phyloP scores from a whole-genome alignment of 441 rosid genomes.

The Corymbia calophylla region DNA sequence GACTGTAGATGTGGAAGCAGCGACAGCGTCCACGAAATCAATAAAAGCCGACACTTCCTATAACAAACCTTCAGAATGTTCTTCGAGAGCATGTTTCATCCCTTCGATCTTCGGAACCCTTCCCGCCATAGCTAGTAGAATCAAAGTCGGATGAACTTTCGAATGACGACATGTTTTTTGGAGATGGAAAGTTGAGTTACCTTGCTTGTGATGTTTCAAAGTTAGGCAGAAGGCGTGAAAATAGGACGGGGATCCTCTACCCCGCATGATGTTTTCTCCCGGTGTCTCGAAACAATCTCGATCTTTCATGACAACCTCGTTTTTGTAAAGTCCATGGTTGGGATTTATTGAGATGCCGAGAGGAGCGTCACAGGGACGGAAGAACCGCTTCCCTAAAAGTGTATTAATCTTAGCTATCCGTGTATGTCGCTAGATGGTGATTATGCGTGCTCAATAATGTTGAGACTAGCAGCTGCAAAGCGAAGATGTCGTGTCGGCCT shows the following conservation, averaged over 20 bases:
- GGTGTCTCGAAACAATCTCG: background rate
- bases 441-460: background rate
- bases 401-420: background rate
- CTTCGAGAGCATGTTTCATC: background rate
- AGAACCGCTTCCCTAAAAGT: background rate
- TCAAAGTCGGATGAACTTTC: background rate
- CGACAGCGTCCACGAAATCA: background rate
- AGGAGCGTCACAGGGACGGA: background rate
- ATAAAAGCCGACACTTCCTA: background rate
- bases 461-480: background rate
- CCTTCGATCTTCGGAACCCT: background rate
- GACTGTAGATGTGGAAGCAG: background rate
- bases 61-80: background rate
- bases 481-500: background rate
- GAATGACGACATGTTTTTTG: background rate
- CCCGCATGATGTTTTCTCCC: background rate
- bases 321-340: background rate
- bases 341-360: background rate
- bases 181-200: background rate
- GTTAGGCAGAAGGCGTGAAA: background rate
- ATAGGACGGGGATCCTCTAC: background rate
- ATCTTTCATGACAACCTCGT: background rate
- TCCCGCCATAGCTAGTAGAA: background rate
- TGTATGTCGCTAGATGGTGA: background rate
- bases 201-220: background rate